phyloP scores from a whole-genome alignment of 2,329 filamentous ascomycete genomes.

The Neopestalotiopsis rosae region DNA sequence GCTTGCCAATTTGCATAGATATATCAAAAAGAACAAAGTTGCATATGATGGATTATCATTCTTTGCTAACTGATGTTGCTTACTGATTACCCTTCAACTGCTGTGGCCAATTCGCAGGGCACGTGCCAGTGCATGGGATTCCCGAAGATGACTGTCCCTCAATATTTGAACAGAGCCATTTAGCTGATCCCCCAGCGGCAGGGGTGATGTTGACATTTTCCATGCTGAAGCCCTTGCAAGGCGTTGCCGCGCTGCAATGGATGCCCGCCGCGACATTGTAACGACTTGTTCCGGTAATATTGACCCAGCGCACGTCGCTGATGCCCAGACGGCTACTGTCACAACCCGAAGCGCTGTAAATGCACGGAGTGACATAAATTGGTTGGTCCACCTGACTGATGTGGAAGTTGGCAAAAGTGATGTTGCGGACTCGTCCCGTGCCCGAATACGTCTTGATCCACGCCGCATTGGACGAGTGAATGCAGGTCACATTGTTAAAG shows the following conservation, averaged over 20 bases:
- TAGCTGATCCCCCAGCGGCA: slow-evolving; percentile 43
- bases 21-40: no score
- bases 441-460: slow-evolving; percentile 50
- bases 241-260: slow-evolving; percentile 46
- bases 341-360: slow-evolving; percentile 46
- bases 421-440: slow-evolving; percentile 45
- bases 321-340: slow-evolving; percentile 48
- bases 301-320: slow-evolving; percentile 52
- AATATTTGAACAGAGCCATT: slow-evolving; percentile 50
- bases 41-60: no score
- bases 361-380: slow-evolving; percentile 53
- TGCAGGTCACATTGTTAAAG: slow-evolving; percentile 43
- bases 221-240: slow-evolving; percentile 51
- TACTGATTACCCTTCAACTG: slow-evolving; percentile 38
- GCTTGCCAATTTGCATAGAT: no score
- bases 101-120: slow-evolving; percentile 43
- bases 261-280: slow-evolving; percentile 55
- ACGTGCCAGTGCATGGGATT: slow-evolving; percentile 42
- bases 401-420: slow-evolving; percentile 48
- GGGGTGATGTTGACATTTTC: slow-evolving; percentile 50
- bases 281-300: slow-evolving; percentile 53
- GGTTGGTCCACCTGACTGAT: slow-evolving; percentile 52
- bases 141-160: slow-evolving; percentile 39
- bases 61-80: not conserved
- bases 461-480: slow-evolving; percentile 45